Conservation (phyloP, 345 rosid genomes). For the Brassica nigra region DNA sequence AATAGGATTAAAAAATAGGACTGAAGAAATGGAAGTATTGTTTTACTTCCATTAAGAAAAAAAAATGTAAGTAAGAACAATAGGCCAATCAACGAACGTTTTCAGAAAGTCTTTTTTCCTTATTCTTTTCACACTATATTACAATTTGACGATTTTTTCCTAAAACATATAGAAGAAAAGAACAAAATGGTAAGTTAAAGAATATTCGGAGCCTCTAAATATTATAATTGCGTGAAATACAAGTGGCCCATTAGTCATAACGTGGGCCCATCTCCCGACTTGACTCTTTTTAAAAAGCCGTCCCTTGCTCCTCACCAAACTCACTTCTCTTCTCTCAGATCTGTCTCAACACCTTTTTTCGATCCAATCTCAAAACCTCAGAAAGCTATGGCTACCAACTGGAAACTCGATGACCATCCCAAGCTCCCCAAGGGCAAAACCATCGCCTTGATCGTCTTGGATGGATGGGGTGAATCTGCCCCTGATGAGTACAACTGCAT, state of each 20-base stretch:
- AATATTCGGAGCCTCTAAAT: conserved; percentile 31
- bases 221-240: conserved; percentile 10
- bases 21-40: neutral
- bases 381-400: conserved; percentile 57
- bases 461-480: conserved; percentile 95
- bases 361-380: conserved; percentile 34
- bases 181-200: conserved; percentile 8
- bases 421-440: conserved; percentile 77
- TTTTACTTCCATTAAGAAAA: neutral
- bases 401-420: conserved; percentile 81
- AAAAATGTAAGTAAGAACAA: neutral
- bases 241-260: conserved; percentile 31
- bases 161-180: neutral
- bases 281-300: conserved; percentile 33
- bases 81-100: neutral
- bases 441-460: conserved; percentile 78
- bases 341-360: conserved; percentile 9
- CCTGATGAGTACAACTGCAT: conserved; percentile 87
- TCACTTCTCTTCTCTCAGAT: neutral
- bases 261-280: conserved; percentile 13
- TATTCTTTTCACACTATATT: neutral
- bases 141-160: neutral
- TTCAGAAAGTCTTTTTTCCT: neutral
- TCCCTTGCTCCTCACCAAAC: conserved; percentile 33
- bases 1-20: neutral